Conservation (phyloP, 2,329 filamentous ascomycete genomes). For the Elsinoe arachidis region DNA sequence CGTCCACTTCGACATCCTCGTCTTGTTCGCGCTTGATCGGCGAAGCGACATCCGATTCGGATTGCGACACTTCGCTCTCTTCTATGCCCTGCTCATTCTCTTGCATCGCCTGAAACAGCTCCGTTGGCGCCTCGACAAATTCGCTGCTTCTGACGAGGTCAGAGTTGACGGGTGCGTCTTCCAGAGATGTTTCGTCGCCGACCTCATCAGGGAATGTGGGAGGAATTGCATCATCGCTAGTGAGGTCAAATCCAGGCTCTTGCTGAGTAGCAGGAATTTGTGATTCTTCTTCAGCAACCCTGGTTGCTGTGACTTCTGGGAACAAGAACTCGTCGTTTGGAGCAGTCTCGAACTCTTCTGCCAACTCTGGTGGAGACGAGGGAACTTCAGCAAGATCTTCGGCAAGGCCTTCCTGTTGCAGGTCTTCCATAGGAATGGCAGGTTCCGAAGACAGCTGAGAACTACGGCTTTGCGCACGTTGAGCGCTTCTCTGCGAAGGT, state of each 20-base stretch:
- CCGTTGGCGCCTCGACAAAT: slow-evolving; percentile 2
- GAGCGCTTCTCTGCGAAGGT: slow-evolving; percentile 39
- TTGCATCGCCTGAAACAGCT: background rate
- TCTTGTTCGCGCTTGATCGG: background rate
- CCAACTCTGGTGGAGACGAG: slow-evolving; percentile 15
- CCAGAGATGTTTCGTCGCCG: background rate
- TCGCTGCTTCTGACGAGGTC: background rate
- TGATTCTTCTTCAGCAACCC: background rate
- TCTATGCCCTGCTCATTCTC: background rate
- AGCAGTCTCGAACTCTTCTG: slow-evolving; percentile 13
- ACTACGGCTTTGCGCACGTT: slow-evolving; percentile 15
- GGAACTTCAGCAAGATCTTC: slow-evolving; percentile 13
- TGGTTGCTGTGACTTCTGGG: background rate
- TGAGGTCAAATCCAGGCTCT: background rate
- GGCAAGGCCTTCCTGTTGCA: slow-evolving; percentile 7
- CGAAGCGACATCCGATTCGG: background rate
- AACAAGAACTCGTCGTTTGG: background rate
- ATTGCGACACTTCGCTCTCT: background rate
- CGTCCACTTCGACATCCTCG: slow-evolving; percentile 18
- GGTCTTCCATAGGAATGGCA: slow-evolving; percentile 17
- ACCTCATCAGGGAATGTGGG: background rate
- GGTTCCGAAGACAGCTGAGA: slow-evolving; percentile 1
- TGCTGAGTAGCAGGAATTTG: background rate
- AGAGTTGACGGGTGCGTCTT: background rate
- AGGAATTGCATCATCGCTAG: background rate